These are phyloP conservation scores for Physaria fendleri DNA, from an alignment of 345 rosid species.

Conservation along the genomic window DNA sequence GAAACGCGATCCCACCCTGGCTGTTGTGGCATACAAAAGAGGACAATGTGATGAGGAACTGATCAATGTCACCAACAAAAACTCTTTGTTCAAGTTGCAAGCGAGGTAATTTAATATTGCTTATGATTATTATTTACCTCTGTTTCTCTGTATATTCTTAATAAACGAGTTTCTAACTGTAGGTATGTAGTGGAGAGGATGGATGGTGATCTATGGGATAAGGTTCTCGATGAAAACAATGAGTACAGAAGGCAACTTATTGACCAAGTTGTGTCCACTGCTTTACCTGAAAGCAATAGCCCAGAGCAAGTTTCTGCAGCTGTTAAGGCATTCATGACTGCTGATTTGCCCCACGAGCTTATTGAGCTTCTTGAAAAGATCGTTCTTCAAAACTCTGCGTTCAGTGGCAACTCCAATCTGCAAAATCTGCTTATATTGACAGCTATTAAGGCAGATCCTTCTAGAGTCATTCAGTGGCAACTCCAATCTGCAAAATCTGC, in stretches of 20 bases:
- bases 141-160: slow-evolving; percentile 21
- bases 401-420: no score
- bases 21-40: slow-evolving; percentile 96
- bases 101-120: no score
- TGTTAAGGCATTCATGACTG: slow-evolving; percentile 86
- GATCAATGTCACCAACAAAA: slow-evolving; percentile 93
- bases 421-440: no score
- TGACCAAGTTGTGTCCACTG: slow-evolving; percentile 98
- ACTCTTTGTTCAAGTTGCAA: slow-evolving; percentile 94
- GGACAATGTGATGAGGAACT: slow-evolving; percentile 99
- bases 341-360: slow-evolving; percentile 75
- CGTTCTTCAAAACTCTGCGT: slow-evolving; percentile 97
- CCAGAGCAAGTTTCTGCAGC: slow-evolving; percentile 91
- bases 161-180: slow-evolving; percentile 26
- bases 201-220: slow-evolving; percentile 99
- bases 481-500: slow-evolving; percentile 94
- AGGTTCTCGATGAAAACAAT: slow-evolving; percentile 97
- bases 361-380: slow-evolving; percentile 94
- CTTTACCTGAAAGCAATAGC: slow-evolving; percentile 89
- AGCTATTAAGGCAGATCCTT: no score
- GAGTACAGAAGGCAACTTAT: slow-evolving; percentile 87
- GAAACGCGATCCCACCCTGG: slow-evolving; percentile 99
- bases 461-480: slow-evolving; percentile 99
- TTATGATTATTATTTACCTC: slow-evolving; percentile 22
- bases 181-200: slow-evolving; percentile 99